These are phyloP conservation scores for Globisporangium irregulare DNA, from an alignment of 352 stramenopile species.

Conservation along the genomic window DNA sequence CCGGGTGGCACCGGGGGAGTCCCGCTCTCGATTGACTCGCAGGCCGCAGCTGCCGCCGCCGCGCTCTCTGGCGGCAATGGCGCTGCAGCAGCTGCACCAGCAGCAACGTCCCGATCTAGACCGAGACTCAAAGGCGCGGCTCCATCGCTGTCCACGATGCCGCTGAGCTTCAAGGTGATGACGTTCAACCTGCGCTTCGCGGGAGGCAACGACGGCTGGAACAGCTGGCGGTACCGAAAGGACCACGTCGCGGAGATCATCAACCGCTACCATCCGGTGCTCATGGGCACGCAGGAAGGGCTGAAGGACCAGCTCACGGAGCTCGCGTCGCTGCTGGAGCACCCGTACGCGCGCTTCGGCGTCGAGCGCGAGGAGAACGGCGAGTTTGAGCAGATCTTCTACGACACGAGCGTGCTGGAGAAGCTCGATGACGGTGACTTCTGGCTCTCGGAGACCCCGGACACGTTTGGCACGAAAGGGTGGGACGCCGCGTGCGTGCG, in stretches of 20 bases:
- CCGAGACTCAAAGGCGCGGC: constrained; percentile 42
- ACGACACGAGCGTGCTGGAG: constrained; percentile 53
- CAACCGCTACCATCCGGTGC: constrained; percentile 62
- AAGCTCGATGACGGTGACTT: constrained; percentile 63
- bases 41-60: constrained; percentile 28
- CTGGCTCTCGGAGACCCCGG: constrained; percentile 72
- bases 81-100: background rate
- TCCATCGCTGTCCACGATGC: constrained; percentile 28
- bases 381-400: constrained; percentile 85
- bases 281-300: constrained; percentile 77
- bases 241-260: constrained; percentile 74
- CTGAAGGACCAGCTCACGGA: constrained; percentile 65
- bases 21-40: constrained; percentile 29
- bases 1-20: background rate
- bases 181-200: constrained; percentile 84
- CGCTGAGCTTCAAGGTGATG: constrained; percentile 70
- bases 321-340: constrained; percentile 43
- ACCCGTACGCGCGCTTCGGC: constrained; percentile 72
- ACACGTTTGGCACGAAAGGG: constrained; percentile 48
- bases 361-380: constrained; percentile 67
- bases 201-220: constrained; percentile 53
- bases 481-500: constrained; percentile 70
- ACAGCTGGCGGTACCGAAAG: constrained; percentile 70
- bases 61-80: constrained; percentile 25
- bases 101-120: background rate